Base-by-base conservation (phyloP, 805 yeast genomes). In the Tetrapisispora phaffii region DNA sequence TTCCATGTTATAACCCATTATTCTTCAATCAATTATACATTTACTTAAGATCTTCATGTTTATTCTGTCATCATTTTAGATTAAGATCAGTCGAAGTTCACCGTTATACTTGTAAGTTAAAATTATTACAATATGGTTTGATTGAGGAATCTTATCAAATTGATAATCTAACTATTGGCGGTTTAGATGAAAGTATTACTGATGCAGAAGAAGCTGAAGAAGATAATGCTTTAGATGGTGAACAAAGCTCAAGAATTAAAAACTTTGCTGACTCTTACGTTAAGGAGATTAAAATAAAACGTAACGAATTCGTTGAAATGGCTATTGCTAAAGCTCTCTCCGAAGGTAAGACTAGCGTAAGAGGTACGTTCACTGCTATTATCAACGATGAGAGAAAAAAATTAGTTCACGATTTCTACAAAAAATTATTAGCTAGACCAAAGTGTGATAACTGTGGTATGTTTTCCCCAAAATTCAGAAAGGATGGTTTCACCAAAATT, bases 401-500 rank as follows among this genome's bases (percentile, higher is more conserved):
- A 10, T 66, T 79, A 45, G 72, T 87, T 51, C 82, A 79, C 47
- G 87, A 82, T 31, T 82, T 89, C 57, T 85, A 88, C 71, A 77
- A 76, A 56, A 76, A 76, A 55, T 65, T 89, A 41, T 68, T 85
- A 50, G 65, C 83, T 40, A 79, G 96, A 65, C 81, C 88, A 45
- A 85, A 81, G 65, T 93, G 99, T 76, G 95, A 86, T 58, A 88
- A 89, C 67, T 93, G 99, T 75, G 86, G 88, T 37, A 85, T 89
- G 95, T 85, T 73, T 65, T 87, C 96, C 38, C 97, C 99, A 45
- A 73, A 82, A 31, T 90, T 82, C 72, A 80, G 98, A 69, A 90
- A 89, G 58, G 99, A 93, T 62, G 98, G 98, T 0, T 82, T 79
- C 60, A 76, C 89, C 50, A 93, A 94, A 70, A 79, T 93, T 51